A percentile compares a stretch with the other conserved stretches of the same genome.
These are phyloP conservation scores for Cryptomeria japonica DNA, from an alignment of 75 land plant species.

Conservation along the genomic window DNA sequence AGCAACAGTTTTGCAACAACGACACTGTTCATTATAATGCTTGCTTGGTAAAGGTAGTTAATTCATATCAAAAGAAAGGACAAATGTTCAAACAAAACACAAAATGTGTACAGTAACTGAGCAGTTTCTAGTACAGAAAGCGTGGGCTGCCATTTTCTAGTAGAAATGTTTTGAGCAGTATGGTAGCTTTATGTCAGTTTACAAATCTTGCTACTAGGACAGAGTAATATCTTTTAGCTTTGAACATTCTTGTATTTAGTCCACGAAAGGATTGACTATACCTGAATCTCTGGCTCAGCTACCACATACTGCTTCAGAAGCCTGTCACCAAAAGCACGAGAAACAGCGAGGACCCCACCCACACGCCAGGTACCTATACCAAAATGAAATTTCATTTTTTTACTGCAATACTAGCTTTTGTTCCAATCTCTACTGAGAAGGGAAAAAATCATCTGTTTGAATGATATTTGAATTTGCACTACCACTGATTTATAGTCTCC, in stretches of 20 bases:
- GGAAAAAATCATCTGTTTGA: not conserved
- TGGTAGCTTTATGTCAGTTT: not conserved
- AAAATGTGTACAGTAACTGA: not conserved
- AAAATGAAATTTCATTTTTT: not conserved
- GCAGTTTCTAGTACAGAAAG: not conserved
- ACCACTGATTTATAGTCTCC: not conserved
- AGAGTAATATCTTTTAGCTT: not conserved
- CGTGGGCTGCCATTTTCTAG: not conserved
- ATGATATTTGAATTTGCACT: not conserved
- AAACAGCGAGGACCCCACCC: conserved; percentile 37
- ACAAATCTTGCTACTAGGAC: not conserved
- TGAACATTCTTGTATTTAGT: not conserved
- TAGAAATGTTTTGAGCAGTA: not conserved
- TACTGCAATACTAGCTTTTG: not conserved
- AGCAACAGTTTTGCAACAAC: not conserved
- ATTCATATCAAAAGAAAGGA: not conserved
- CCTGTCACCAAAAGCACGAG: conserved; percentile 40
- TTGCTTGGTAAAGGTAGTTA: not conserved
- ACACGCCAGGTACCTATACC: conserved; percentile 39
- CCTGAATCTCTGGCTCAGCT: conserved; percentile 40
- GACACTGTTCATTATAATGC: not conserved
- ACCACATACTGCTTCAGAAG: conserved; percentile 37
- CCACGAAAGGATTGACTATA: not conserved
- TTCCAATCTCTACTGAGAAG: not conserved
- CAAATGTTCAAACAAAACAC: not conserved